Evolutionary conservation across 345 rosid species (phyloP).

Genomic region (Ceriops tagal): DNA sequence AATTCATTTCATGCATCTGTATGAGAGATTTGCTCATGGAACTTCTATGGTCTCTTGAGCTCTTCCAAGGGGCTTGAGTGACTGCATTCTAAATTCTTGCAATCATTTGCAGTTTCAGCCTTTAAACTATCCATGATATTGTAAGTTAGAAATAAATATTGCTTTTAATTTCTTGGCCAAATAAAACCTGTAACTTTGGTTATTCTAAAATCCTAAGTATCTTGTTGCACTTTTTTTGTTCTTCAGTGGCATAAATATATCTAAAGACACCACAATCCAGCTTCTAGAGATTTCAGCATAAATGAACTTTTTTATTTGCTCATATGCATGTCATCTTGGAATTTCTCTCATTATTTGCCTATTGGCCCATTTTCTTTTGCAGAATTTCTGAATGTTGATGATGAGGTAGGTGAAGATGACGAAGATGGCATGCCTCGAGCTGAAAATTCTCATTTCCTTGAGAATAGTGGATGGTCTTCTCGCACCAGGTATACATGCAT

Average conservation of each 20-base stretch:
- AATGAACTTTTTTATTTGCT: background rate
- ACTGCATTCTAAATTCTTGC: background rate
- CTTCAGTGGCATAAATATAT: background rate
- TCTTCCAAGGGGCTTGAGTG: background rate
- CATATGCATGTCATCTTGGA: background rate
- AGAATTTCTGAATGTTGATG: conserved; percentile 89
- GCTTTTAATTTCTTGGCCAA: background rate
- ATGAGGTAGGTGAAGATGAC: conserved; percentile 65
- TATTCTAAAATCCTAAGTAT: background rate
- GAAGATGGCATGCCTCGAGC: conserved; percentile 46
- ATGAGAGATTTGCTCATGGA: background rate
- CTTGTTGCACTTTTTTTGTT: background rate
- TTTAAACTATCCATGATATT: background rate
- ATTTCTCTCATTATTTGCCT: background rate
- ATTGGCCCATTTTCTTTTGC: conserved; percentile 13
- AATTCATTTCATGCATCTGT: too few species aligned
- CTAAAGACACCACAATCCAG: background rate
- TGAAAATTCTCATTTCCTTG: conserved; percentile 65
- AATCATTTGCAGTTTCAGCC: background rate
- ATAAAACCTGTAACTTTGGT: background rate
- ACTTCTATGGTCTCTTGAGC: background rate
- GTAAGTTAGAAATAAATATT: background rate
- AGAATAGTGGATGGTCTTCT: conserved; percentile 97
- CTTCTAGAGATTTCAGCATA: background rate
- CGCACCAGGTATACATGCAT: conserved; percentile 69